phyloP scores from a whole-genome alignment of 2,329 filamentous ascomycete genomes.

The Trichoderma koningiopsis region DNA sequence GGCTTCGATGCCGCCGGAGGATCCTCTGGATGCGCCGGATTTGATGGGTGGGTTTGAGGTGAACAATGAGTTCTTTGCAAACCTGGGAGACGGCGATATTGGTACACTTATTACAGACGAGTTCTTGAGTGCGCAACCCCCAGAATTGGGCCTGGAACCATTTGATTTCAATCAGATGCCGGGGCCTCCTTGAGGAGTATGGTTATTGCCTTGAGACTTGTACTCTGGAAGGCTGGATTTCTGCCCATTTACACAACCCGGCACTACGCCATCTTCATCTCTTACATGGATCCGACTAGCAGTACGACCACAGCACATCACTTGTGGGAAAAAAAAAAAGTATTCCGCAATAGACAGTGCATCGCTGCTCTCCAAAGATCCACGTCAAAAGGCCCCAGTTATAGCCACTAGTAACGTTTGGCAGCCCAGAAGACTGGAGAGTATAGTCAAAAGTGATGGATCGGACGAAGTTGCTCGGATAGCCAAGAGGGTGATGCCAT shows the following conservation, averaged over 20 bases:
- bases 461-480: not conserved
- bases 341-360: not conserved
- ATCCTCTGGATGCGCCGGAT: conserved; percentile 38
- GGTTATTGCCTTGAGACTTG: not conserved
- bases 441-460: not conserved
- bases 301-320: not conserved
- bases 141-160: conserved; percentile 33
- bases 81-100: conserved; percentile 37
- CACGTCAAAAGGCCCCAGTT: not conserved
- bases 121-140: conserved; percentile 40
- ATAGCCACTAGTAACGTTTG: not conserved
- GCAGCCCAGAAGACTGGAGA: not conserved
- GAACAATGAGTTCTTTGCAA: conserved; percentile 33
- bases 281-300: not conserved
- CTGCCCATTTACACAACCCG: not conserved
- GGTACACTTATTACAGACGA: conserved; percentile 42
- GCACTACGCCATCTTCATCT: not conserved
- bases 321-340: not conserved
- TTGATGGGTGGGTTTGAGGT: conserved; percentile 40
- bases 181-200: conserved; percentile 10
- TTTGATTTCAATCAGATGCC: conserved; percentile 39
- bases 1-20: conserved; percentile 37
- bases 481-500: not conserved
- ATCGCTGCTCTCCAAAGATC: not conserved
- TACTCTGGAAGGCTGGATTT: not conserved